phyloP scores from a whole-genome alignment of 345 rosid species.

The Punica granatum region DNA sequence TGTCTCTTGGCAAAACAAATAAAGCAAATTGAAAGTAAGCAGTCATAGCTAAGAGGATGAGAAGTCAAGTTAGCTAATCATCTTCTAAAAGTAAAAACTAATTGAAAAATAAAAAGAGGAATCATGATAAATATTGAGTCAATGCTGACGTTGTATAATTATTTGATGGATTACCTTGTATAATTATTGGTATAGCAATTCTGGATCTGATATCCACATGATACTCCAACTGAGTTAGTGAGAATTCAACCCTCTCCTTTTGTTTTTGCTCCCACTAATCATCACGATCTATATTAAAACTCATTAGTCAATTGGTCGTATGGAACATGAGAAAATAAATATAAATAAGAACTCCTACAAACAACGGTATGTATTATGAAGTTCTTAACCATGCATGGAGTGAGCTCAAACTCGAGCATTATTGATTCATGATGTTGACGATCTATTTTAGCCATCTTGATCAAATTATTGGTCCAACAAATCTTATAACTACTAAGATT shows the following conservation, averaged over 20 bases:
- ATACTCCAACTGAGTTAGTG: background rate
- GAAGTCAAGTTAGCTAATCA: background rate
- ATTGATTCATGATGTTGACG: too few species aligned
- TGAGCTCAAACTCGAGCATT: too few species aligned
- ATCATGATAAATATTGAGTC: background rate
- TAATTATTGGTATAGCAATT: background rate
- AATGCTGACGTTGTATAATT: background rate
- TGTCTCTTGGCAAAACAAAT: too few species aligned
- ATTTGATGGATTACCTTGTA: too few species aligned
- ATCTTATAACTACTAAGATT: background rate
- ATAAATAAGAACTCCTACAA: too few species aligned
- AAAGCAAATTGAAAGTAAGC: too few species aligned
- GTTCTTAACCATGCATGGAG: too few species aligned
- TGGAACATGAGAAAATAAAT: too few species aligned
- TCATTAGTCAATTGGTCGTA: background rate
- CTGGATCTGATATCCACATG: conserved; percentile 14
- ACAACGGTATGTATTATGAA: too few species aligned
- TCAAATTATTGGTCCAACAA: background rate
- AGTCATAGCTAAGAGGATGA: too few species aligned
- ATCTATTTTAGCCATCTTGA: background rate
- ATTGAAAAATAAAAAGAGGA: too few species aligned
- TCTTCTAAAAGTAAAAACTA: background rate
- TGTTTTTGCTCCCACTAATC: background rate
- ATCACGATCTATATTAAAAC: background rate
- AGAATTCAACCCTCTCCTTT: background rate